These are phyloP conservation scores for Lenzites betulinus DNA, from an alignment of 768 basidiomycete genomes.

Conservation along the genomic window DNA sequence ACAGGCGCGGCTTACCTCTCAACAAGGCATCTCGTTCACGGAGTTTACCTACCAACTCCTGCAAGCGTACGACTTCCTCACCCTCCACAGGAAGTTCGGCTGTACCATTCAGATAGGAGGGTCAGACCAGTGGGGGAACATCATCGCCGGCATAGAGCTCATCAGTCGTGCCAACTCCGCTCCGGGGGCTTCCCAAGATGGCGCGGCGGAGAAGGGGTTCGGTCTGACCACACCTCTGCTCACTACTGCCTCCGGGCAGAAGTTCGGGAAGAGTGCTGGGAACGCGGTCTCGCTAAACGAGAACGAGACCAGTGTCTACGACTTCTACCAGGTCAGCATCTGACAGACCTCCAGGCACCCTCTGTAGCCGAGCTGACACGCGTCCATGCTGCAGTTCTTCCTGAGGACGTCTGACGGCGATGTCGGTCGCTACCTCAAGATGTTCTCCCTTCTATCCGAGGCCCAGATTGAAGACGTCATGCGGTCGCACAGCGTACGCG, in stretches of 20 bases:
- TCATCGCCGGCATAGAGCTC: conserved; percentile 89
- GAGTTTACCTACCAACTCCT: conserved; percentile 98
- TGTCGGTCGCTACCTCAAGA: conserved; percentile 73
- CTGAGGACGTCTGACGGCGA: conserved; percentile 78
- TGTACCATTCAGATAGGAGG: conserved; percentile 94
- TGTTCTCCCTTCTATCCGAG: conserved; percentile 77
- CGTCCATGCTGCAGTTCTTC: conserved; percentile 69
- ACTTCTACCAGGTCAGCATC: conserved; percentile 84
- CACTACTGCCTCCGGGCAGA: conserved; percentile 86
- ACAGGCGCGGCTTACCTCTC: conserved; percentile 72
- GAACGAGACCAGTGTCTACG: conserved; percentile 78
- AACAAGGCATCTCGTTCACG: conserved; percentile 94
- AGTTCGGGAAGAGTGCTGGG: conserved; percentile 97
- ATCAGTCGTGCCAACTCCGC: conserved; percentile 57
- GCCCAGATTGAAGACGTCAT: conserved; percentile 59
- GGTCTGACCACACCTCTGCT: conserved; percentile 94
- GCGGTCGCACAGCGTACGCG: conserved; percentile 55
- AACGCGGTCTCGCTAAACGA: conserved; percentile 93
- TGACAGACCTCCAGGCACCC: not conserved
- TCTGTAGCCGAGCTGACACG: not conserved
- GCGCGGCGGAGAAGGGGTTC: conserved; percentile 48
- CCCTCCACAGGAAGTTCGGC: conserved; percentile 60
- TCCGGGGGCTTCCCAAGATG: conserved; percentile 4
- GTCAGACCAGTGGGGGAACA: conserved; percentile 99
- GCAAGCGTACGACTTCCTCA: conserved; percentile 94